A percentile compares a stretch with the other conserved stretches of the same genome.
Conservation (phyloP, 495 filamentous ascomycete species). For the Tuber aestivum region DNA sequence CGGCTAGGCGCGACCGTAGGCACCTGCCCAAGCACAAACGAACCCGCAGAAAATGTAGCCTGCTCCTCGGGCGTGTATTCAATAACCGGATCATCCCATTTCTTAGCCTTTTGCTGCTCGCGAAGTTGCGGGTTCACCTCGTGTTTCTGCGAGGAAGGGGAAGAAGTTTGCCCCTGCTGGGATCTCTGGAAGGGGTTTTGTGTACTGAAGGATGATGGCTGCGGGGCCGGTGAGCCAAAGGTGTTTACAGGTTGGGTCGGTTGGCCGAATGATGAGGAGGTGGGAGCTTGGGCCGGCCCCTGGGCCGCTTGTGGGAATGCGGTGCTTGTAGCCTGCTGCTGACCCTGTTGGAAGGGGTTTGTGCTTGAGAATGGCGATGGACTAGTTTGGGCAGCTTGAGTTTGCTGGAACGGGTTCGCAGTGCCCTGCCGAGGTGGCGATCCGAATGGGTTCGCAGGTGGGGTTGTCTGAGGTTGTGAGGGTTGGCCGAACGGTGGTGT, state of each 20-base stretch:
- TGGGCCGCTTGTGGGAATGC: slow-evolving; percentile 13
- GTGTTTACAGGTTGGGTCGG: slow-evolving; percentile 10
- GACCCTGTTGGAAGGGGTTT: slow-evolving; percentile 31
- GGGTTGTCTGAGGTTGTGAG: slow-evolving; percentile 13
- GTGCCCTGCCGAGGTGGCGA: not conserved
- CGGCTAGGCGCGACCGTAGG: slow-evolving; percentile 38
- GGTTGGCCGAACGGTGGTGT: slow-evolving; percentile 26
- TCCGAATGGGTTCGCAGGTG: slow-evolving; percentile 1
- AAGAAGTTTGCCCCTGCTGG: slow-evolving; percentile 17
- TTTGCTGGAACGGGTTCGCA: slow-evolving; percentile 24
- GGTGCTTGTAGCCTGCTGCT: slow-evolving; percentile 13
- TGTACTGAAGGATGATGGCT: slow-evolving; percentile 26
- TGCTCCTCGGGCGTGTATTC: slow-evolving; percentile 31
- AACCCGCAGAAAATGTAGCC: slow-evolving; percentile 27
- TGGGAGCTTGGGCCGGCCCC: not conserved
- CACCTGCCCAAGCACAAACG: slow-evolving; percentile 33
- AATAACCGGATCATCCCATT: slow-evolving; percentile 42
- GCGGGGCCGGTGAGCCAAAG: slow-evolving; percentile 16
- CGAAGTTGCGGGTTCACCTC: slow-evolving; percentile 24
- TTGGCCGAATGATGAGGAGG: slow-evolving; percentile 19
- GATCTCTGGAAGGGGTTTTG: slow-evolving; percentile 27
- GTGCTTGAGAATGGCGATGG: slow-evolving; percentile 29
- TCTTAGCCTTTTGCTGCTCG: slow-evolving; percentile 31
- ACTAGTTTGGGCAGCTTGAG: slow-evolving; percentile 17
- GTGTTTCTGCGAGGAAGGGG: not conserved